Base-by-base conservation (phyloP, 345 rosid genomes). In the Arabidopsis arenosa region DNA sequence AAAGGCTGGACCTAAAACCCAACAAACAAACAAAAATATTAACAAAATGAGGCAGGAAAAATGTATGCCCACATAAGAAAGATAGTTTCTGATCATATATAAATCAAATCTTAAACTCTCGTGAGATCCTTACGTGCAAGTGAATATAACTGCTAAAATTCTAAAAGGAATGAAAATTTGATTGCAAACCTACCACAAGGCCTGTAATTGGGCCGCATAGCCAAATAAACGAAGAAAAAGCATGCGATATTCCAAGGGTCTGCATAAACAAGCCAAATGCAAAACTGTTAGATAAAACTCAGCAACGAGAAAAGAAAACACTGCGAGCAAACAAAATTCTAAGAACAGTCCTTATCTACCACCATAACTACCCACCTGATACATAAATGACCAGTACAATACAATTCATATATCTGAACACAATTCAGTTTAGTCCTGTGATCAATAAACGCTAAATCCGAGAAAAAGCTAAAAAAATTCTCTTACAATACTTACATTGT, bases 211-310 rank as follows among this genome's bases (percentile, higher is more conserved):
- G 99, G 64, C 99, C 98, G 37, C 99, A 95, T 5, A 95, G 92
- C 98, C 98, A 91, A 81, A 95, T 95, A 74, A 90, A 95, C 3
- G 99, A 95, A 70, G 99, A 93, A 85, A 95, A 95, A 14, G 98
- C 97, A 67, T 95, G 99, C 21, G 82, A 81, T 33, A 90, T 88
- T 63, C 99, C 98, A 68, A 95, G 97, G 13, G 97, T 95, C 99
- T 95, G 97, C 89, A 89, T 37, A 23, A 76, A 81, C 56, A 67
- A 79, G 35, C 76, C 37, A 84, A 75, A 66, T 28, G 78, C 51
- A 79, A 69, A 28, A 64, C 26, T 35, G 54, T 73, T 71, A 79
- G 73, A 60, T 26, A 60, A n/a, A 67, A 28, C 68, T 66, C 15
- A 37, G 49, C 28, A 70, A 54, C 45, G 1, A 49, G 0, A 55